Conservation (phyloP, 2,329 filamentous ascomycete genomes). For the Penicillium sclerotiorum region DNA sequence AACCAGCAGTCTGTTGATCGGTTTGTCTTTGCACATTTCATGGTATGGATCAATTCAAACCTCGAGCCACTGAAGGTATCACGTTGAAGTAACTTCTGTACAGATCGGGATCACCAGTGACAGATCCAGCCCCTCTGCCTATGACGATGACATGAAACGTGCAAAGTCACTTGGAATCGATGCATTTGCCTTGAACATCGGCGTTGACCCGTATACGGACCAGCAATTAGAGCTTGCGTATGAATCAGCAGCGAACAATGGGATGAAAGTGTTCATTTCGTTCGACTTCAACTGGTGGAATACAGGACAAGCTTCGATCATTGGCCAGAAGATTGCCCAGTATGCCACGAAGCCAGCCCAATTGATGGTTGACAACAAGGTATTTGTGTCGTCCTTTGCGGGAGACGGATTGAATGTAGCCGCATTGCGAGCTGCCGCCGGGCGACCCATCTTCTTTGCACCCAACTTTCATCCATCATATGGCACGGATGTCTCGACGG, state of each 20-base stretch:
- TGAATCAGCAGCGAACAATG: conserved; percentile 48
- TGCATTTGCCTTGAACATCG: conserved; percentile 56
- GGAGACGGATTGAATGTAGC: conserved; percentile 51
- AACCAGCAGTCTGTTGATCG: conserved; percentile 17
- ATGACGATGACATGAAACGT: conserved; percentile 51
- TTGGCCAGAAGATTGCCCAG: conserved; percentile 51
- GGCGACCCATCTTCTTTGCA: conserved; percentile 50
- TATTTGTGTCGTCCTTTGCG: conserved; percentile 58
- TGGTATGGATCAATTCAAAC: conserved; percentile 29
- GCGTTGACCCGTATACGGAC: conserved; percentile 47
- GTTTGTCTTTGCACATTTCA: conserved; percentile 49
- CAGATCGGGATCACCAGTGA: conserved; percentile 52
- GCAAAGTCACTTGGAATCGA: conserved; percentile 51
- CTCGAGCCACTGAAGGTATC: not conserved
- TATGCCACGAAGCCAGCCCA: conserved; percentile 51
- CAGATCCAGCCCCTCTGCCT: conserved; percentile 47
- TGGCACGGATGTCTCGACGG: conserved; percentile 35
- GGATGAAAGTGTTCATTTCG: conserved; percentile 59
- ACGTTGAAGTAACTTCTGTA: not conserved
- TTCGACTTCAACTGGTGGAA: conserved; percentile 59
- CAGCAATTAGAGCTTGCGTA: conserved; percentile 53
- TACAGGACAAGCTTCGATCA: conserved; percentile 39
- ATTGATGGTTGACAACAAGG: conserved; percentile 52
- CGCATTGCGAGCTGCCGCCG: conserved; percentile 46
- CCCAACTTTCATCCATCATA: conserved; percentile 54